Evolutionary conservation across 768 basidiomycete species (phyloP).

Genomic region (Austroboletus eburneus): DNA sequence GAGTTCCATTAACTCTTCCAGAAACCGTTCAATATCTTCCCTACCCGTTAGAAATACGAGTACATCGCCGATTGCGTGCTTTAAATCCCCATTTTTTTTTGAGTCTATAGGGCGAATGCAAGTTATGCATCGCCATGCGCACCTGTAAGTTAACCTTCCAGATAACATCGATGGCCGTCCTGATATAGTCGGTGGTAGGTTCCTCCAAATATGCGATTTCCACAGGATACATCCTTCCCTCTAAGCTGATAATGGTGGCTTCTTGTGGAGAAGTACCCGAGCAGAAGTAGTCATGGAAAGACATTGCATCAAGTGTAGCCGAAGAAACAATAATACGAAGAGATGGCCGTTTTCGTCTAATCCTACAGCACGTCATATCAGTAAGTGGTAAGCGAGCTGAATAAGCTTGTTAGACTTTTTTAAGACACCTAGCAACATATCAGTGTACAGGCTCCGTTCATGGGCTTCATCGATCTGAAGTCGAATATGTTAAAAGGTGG

Average conservation of each 20-base stretch:
- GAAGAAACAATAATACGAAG: conserved; percentile 92
- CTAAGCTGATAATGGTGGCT: conserved; percentile 81
- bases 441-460: conserved; percentile 94
- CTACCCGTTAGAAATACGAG: conserved; percentile 92
- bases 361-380: conserved; percentile 44
- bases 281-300: conserved; percentile 88
- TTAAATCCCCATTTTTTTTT: background rate
- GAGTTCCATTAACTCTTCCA: conserved; percentile 77
- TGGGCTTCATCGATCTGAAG: conserved; percentile 94
- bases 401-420: conserved; percentile 65
- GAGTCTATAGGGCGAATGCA: background rate
- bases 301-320: conserved; percentile 90
- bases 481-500: background rate
- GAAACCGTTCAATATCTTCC: conserved; percentile 90
- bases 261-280: conserved; percentile 58
- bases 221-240: conserved; percentile 94
- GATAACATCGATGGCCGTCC: conserved; percentile 74
- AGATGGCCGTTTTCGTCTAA: conserved; percentile 85
- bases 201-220: conserved; percentile 85
- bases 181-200: conserved; percentile 75
- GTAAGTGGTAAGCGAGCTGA: conserved; percentile 1
- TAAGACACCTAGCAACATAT: conserved; percentile 83
- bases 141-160: conserved; percentile 84
- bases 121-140: conserved; percentile 7
- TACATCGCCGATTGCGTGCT: conserved; percentile 87